Evolutionary conservation across 768 basidiomycete genomes (phyloP).

Genomic region (Boletus patriciae): DNA sequence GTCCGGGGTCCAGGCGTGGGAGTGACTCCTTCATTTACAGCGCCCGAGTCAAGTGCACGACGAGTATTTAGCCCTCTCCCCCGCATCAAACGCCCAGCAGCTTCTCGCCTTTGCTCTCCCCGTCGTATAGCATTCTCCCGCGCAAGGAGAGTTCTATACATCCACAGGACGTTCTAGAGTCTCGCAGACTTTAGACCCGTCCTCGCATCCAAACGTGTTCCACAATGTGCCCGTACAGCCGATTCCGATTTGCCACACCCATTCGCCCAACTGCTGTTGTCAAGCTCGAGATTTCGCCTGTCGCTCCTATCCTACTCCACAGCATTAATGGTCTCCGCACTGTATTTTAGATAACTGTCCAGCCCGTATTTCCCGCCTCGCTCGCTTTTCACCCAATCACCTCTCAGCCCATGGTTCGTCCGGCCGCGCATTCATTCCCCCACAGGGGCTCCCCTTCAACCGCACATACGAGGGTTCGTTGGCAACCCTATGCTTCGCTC

Average conservation of each 20-base stretch:
- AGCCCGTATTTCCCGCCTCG: conserved; percentile 10
- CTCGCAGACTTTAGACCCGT: conserved; percentile 37
- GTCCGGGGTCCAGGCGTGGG: conserved; percentile 23
- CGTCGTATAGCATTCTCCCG: conserved; percentile 26
- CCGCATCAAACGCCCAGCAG: conserved; percentile 3
- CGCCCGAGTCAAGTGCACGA: conserved; percentile 24
- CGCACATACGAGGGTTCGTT: conserved; percentile 67
- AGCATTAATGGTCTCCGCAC: conserved; percentile 36
- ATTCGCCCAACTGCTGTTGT: conserved; percentile 17
- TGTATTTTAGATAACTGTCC: conserved; percentile 37
- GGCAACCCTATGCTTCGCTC: conserved; percentile 71
- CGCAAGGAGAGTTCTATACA: conserved; percentile 22
- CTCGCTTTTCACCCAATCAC: neutral
- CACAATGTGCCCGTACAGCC: conserved; percentile 42
- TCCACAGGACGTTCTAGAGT: conserved; percentile 44
- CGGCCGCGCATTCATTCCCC: conserved; percentile 53
- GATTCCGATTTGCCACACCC: conserved; percentile 26
- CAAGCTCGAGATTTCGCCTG: conserved; percentile 14
- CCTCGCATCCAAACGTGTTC: conserved; percentile 25
- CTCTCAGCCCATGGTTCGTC: conserved; percentile 32
- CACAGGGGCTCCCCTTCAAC: conserved; percentile 67
- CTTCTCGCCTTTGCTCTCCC: neutral
- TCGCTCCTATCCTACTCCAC: conserved; percentile 18
- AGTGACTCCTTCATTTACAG: conserved; percentile 38
- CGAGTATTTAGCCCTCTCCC: conserved; percentile 22